Conservation (phyloP, 495 filamentous ascomycete species). For the Xylaria venustula region DNA sequence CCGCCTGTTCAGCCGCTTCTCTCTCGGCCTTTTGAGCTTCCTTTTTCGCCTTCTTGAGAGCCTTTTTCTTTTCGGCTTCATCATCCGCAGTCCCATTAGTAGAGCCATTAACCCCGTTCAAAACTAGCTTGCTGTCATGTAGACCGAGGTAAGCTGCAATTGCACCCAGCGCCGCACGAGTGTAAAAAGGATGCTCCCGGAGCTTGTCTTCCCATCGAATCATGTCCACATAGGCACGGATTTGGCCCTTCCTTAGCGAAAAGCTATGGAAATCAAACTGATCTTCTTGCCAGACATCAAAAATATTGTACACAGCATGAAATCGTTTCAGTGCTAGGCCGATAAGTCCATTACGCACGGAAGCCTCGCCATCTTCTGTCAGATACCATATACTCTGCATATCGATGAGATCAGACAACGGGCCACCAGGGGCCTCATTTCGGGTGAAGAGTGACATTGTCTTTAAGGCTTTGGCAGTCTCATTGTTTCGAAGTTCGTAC, state of each 20-base stretch:
- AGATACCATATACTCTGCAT: slow-evolving; percentile 99
- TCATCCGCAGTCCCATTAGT: slow-evolving; percentile 54
- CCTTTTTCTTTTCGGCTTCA: slow-evolving; percentile 82
- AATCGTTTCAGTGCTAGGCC: slow-evolving; percentile 90
- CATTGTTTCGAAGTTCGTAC: slow-evolving; percentile 90
- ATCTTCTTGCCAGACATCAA: slow-evolving; percentile 96
- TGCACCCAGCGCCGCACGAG: slow-evolving; percentile 79
- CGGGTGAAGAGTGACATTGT: slow-evolving; percentile 96
- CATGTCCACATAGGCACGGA: slow-evolving; percentile 94
- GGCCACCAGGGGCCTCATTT: slow-evolving; percentile 78
- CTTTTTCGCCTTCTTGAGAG: slow-evolving; percentile 90
- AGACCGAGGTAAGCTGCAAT: slow-evolving; percentile 78
- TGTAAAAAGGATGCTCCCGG: slow-evolving; percentile 89
- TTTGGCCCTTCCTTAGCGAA: slow-evolving; percentile 90
- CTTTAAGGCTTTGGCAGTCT: slow-evolving; percentile 77
- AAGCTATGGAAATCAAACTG: slow-evolving; percentile 99
- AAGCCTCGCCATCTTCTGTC: slow-evolving; percentile 91
- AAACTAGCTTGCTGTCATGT: slow-evolving; percentile 67
- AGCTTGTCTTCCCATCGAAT: slow-evolving; percentile 91
- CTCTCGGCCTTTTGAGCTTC: slow-evolving; percentile 84
- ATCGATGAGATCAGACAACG: slow-evolving; percentile 86
- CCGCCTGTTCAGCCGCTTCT: slow-evolving; percentile 68
- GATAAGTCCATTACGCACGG: slow-evolving; percentile 76
- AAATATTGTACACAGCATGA: slow-evolving; percentile 81
- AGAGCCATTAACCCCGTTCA: slow-evolving; percentile 52